Base-by-base conservation (phyloP, 768 basidiomycete genomes). In the Gloeostereum incarnatum region DNA sequence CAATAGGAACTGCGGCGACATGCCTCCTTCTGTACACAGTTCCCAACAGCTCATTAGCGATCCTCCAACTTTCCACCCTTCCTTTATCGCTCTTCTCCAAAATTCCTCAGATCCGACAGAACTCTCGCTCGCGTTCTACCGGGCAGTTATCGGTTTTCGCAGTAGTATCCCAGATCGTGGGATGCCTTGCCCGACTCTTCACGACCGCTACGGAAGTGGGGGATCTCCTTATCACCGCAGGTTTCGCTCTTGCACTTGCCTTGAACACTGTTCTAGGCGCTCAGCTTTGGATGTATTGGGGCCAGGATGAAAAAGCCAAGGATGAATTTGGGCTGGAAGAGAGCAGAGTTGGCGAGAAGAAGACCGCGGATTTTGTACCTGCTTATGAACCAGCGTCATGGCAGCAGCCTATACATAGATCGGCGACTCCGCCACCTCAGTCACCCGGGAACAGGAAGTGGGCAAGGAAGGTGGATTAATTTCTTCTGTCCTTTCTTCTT, bases 81-180 rank as follows among this genome's bases (percentile, higher is more conserved):
- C 96, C 96, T 0, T 74, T 98, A 18, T 85, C 89, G 3, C 69
- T 97, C 21, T 81, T 88, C 57, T 91, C 91, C 43, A 98, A 98
- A 61, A 61, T 96, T 32, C 96, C 96, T 4, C 96, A 98, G 49
- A 98, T 98, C 58, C 50, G 69, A 38, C 78, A 87, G 49, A 99
- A 96, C 65, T 56, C 75, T 40, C 73, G 73, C 31, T 66, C 76
- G 4, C 60, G 69, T 35, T 87, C 82, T 5, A 98, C 96, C 0
- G 96, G 96, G 8, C 91, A 97, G 52, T 82, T 99, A 29, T 93
- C 90, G 8, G 77, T 90, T 0, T 88, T 99, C 52, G 91, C 92
- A 18, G 89, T 98, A 25, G 62, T 88, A 50, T 73, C 89, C 36
- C 90, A 94, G 46, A 73, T 98, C 26, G 71, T 69, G 1, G 94